Conservation (phyloP, 805 yeast species). For the Blastobotrys terrestris region DNA sequence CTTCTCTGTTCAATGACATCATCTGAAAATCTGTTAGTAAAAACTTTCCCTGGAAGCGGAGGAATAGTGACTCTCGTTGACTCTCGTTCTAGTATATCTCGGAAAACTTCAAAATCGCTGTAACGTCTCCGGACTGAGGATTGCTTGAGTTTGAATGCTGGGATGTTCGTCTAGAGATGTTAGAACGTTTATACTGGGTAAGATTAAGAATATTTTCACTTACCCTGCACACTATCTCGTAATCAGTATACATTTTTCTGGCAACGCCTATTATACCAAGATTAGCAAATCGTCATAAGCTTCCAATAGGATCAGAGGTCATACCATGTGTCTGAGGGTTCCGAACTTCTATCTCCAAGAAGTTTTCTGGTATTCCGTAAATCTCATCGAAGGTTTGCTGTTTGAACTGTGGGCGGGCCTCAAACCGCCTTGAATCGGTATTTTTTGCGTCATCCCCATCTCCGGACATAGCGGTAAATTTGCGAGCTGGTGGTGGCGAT, state of each 20-base stretch:
- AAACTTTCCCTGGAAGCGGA: constrained; percentile 82
- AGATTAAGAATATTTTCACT: constrained; percentile 18
- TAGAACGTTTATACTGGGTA: not conserved
- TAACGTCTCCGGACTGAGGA: constrained; percentile 78
- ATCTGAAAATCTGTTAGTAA: constrained; percentile 70
- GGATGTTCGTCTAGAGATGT: constrained; percentile 75
- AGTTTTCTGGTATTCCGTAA: constrained; percentile 92
- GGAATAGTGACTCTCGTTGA: constrained; percentile 78
- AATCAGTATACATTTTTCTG: constrained; percentile 76
- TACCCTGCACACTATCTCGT: constrained; percentile 74
- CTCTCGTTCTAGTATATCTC: constrained; percentile 68
- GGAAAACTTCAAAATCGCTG: constrained; percentile 80
- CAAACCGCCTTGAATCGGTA: constrained; percentile 23
- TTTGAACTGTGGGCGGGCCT: constrained; percentile 36
- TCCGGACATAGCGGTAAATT: constrained; percentile 29
- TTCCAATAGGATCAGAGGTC: not conserved
- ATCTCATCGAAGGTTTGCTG: constrained; percentile 71
- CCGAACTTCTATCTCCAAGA: constrained; percentile 75
- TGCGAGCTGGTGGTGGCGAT: constrained; percentile 20
- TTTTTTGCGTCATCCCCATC: constrained; percentile 20
- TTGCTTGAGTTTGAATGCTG: constrained; percentile 62
- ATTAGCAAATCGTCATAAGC: too few relatives aligned
- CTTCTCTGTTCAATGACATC: constrained; percentile 79
- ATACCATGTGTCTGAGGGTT: constrained; percentile 71
- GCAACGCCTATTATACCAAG: constrained; percentile 33